A percentile compares a stretch with the other conserved stretches of the same genome.
Evolutionary conservation across 441 rosid species (phyloP).

Genomic region (Pelargonium myrrhifolium): DNA sequence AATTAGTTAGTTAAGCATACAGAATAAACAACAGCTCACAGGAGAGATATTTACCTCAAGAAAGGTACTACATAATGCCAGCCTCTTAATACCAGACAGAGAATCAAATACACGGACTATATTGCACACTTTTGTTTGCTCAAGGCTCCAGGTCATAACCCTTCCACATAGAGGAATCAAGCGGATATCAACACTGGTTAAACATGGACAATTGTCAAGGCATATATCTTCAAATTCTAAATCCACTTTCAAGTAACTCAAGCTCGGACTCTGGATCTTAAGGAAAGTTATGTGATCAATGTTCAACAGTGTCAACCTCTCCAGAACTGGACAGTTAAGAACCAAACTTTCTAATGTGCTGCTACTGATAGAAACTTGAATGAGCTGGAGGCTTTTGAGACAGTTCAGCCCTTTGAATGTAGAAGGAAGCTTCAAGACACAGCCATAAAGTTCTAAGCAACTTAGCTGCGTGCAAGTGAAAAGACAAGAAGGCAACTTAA

Average conservation of each 20-base stretch:
- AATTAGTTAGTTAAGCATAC: background rate
- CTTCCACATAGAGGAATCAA: slow-evolving; percentile 20
- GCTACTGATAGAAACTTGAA: slow-evolving; percentile 12
- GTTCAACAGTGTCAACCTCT: slow-evolving; percentile 20
- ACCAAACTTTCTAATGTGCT: slow-evolving; percentile 24
- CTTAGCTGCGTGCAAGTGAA: slow-evolving; percentile 24
- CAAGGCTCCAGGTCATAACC: background rate
- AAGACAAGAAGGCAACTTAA: slow-evolving; percentile 23
- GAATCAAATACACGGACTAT: slow-evolving; percentile 21
- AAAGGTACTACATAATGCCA: slow-evolving; percentile 22
- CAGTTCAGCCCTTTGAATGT: slow-evolving; percentile 28
- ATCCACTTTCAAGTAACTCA: slow-evolving; percentile 29
- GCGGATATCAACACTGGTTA: slow-evolving; percentile 25
- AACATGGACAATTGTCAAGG: slow-evolving; percentile 18
- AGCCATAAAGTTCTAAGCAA: slow-evolving; percentile 21
- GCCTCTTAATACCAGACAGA: slow-evolving; percentile 20
- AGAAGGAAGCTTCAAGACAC: slow-evolving; percentile 24
- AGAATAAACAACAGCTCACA: background rate
- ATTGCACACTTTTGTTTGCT: slow-evolving; percentile 16
- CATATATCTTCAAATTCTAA: slow-evolving; percentile 27
- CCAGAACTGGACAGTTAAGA: slow-evolving; percentile 25
- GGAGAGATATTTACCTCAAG: slow-evolving; percentile 23
- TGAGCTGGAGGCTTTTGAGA: slow-evolving; percentile 22
- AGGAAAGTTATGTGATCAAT: slow-evolving; percentile 21
- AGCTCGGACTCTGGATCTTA: slow-evolving; percentile 22